Evolutionary conservation across 495 filamentous ascomycete genomes (phyloP), one percentile per base, ranked within the genome.

Genomic region (Penicillium waksmanii): DNA sequence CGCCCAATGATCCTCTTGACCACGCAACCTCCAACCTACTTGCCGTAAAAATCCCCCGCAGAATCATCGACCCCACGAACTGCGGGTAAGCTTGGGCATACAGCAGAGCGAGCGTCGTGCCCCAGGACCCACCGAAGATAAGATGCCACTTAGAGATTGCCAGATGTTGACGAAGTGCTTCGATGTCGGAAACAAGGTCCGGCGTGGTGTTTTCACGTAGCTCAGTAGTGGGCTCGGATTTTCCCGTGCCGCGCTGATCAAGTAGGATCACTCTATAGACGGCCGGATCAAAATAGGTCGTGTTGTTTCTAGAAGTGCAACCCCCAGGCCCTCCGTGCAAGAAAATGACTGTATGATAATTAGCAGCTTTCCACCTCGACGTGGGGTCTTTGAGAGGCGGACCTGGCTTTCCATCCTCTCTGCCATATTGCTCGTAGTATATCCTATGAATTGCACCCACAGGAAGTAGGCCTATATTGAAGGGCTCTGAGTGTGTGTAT

Each of bases 51-150:
- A 80, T 68, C 11, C 77, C 78, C 5, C 75, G 64, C 11, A 81
- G 56, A 17, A 77, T 64, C 42, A 79, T 56, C 8, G 72, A 66
- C 0, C 71, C 52, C 0, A 76, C 71, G 10, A 54, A 53, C 2
- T 75, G 70, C 3, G 79, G 76, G 42, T 77, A 66, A 11, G 71
- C 64, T 61, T 80, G 63, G 7, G 79, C 64, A 60, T 81, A 81
- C 38, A 71, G 62, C 13, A 82, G 63, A 0, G 75, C 64, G 10
- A 82, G 70, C 1, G 76, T 75, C 2, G 73, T 73, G 50, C 79
- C 79, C 79, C 79, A 82, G 3, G 76, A 79, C 2, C 79, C 79
- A 50, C 79, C 79, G 60, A 78, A 82, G n/a, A 81, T 70, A 18
- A 80, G 64, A 38, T 67, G 59, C 78, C 78, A 82, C 63, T 78